A percentile compares a stretch with the other conserved stretches of the same genome.
phyloP scores from a whole-genome alignment of 139 green algal species.

The Chlamydomonas asymmetrica region DNA sequence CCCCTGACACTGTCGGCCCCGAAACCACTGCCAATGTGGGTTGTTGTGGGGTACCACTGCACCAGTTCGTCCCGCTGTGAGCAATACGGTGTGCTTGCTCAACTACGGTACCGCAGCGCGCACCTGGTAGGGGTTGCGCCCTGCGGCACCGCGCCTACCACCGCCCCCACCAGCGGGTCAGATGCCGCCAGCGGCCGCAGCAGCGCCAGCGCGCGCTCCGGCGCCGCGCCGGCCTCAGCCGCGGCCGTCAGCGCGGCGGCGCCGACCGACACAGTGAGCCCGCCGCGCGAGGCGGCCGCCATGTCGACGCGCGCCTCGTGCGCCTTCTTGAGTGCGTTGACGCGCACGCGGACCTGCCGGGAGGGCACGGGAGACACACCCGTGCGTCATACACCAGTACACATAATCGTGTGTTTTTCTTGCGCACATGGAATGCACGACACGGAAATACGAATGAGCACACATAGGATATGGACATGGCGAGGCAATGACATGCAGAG shows the following conservation, averaged over 20 bases:
- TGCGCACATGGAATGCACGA: background rate
- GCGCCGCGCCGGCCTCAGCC: conserved; percentile 19
- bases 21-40: too few species aligned
- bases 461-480: background rate
- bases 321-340: conserved; percentile 7
- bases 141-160: conserved; percentile 8
- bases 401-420: background rate
- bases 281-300: conserved; percentile 14
- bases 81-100: too few species aligned
- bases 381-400: background rate
- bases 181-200: conserved; percentile 4
- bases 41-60: too few species aligned
- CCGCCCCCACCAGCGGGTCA: conserved; percentile 14
- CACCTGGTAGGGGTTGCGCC: conserved; percentile 1
- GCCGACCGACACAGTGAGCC: conserved; percentile 13
- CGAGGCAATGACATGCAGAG: background rate
- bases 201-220: background rate
- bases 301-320: conserved; percentile 6
- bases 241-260: conserved; percentile 20
- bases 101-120: background rate
- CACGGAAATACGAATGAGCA: background rate
- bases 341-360: background rate
- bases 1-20: too few species aligned
- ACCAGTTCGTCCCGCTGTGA: too few species aligned
- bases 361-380: background rate